Conservation (phyloP, 2,329 filamentous ascomycete species). For the Cercospora zeae-maydis region DNA sequence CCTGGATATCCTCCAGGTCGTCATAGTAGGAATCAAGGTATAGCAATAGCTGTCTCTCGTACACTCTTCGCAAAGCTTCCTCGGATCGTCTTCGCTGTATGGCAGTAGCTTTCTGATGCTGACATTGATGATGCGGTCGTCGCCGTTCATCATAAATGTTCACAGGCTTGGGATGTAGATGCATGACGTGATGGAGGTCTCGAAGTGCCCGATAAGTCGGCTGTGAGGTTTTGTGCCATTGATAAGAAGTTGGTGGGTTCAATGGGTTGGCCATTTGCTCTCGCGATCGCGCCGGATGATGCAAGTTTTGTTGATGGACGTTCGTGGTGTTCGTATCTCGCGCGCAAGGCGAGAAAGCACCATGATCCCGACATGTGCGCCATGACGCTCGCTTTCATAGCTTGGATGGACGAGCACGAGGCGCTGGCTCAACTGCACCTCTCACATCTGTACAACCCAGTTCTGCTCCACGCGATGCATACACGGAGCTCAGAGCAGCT, state of each 20-base stretch:
- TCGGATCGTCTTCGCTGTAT: conserved; percentile 3
- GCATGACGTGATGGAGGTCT: not conserved
- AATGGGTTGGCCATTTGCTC: not conserved
- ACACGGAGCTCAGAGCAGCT: not conserved
- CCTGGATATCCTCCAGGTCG: conserved; percentile 9
- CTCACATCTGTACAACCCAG: not conserved
- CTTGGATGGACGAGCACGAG: not conserved
- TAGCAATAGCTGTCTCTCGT: conserved; percentile 1
- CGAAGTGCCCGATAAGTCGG: not conserved
- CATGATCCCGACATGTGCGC: not conserved
- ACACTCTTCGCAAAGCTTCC: conserved; percentile 9
- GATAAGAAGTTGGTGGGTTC: not conserved
- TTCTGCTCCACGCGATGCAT: not conserved
- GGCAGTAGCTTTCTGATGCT: not conserved
- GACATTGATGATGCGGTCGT: not conserved
- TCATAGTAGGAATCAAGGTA: conserved; percentile 8
- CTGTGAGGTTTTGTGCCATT: not conserved
- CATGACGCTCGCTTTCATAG: not conserved
- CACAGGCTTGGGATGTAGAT: not conserved
- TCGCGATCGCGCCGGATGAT: not conserved
- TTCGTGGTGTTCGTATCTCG: not conserved
- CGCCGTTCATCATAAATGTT: not conserved
- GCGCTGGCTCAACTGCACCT: not conserved
- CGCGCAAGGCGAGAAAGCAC: not conserved
- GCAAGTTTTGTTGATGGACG: not conserved